Base-by-base conservation (phyloP, 2,329 filamentous ascomycete genomes). In the Ploettnerulaceae sp. region DNA sequence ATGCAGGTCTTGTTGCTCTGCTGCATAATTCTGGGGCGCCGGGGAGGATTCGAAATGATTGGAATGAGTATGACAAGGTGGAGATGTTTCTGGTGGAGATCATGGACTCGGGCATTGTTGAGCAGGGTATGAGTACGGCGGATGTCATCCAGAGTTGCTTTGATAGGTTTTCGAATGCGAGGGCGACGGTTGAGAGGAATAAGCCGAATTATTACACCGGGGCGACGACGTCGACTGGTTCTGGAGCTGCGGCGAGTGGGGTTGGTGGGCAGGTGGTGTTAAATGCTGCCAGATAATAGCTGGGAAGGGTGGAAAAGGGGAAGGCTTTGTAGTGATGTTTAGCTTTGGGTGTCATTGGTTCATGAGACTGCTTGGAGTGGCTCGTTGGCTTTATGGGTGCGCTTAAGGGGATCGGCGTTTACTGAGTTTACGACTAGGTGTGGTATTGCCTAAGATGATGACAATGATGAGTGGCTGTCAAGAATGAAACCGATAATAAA, bases 11-110 rank as follows among this genome's bases (percentile, higher is more conserved):
- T 15, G 40, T 51, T 5, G 54, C 52, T 7, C 37, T 57, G 31
- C 29, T 54, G 5, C 54, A 57, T 38, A 54, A 54, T 26, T 49
- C 44, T n/a, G 54, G 54, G 9, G 17, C 55, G 12, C 50, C 54
- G 1, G 37, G 20, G 21, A 28, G 54, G 21, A 26, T 57, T 9
- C 22, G 52, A 8, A 53, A 46, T 40, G 52, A 57, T 34, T 49
- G 47, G 49, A 48, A 48, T 22, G 50, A 53, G 26, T 57, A 51
- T 25, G 45, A 48, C 14, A 53, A 53, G 29, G 49, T 57, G 4
- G 47, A 49, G 29, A 48, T 51, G 38, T 53, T 40, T 21, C 31
- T 57, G 22, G 35, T 45, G 12, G 50, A 52, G 24, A 15, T 57
- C 15, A 48, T 57, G 48, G 32, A 48, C 2, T 44, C 42, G 14